Conservation (phyloP, 768 basidiomycete species). For the Mycena sanguinolenta region DNA sequence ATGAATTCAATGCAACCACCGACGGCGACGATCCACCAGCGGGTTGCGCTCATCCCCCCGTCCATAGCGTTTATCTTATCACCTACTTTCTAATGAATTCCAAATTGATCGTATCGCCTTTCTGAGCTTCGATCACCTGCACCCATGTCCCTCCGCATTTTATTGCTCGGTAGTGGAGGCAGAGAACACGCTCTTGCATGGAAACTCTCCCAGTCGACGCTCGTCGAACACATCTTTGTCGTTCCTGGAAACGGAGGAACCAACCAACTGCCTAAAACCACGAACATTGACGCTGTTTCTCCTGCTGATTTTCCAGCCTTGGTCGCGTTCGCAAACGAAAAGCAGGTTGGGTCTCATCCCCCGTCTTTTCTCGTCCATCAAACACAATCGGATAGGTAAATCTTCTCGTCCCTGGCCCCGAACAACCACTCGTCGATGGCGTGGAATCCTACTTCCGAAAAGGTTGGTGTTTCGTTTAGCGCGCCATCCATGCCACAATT, state of each 20-base stretch:
- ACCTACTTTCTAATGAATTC: too few species aligned
- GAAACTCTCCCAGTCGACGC: constrained; percentile 84
- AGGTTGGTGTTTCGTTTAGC: constrained; percentile 62
- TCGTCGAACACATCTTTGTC: constrained; percentile 85
- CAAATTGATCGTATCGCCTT: constrained; percentile 4
- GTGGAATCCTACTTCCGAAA: constrained; percentile 89
- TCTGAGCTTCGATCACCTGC: neutral
- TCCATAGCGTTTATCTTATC: neutral
- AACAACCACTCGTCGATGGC: constrained; percentile 97
- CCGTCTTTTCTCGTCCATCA: constrained; percentile 13
- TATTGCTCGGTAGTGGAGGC: constrained; percentile 91
- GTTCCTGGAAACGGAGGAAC: constrained; percentile 99
- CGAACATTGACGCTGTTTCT: constrained; percentile 71
- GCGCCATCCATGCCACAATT: constrained; percentile 35
- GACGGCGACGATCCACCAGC: too few species aligned
- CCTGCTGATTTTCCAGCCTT: constrained; percentile 75
- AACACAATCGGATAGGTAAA: constrained; percentile 64
- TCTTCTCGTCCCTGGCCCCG: constrained; percentile 94
- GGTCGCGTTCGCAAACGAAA: constrained; percentile 81
- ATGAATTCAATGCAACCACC: too few species aligned
- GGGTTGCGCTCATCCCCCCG: neutral
- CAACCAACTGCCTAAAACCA: constrained; percentile 73
- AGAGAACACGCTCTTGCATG: constrained; percentile 96
- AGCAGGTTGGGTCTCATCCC: constrained; percentile 62
- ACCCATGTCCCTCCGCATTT: constrained; percentile 77